phyloP scores from a whole-genome alignment of 2,329 filamentous ascomycete genomes.

The Ascochyta viciae-villosae region DNA sequence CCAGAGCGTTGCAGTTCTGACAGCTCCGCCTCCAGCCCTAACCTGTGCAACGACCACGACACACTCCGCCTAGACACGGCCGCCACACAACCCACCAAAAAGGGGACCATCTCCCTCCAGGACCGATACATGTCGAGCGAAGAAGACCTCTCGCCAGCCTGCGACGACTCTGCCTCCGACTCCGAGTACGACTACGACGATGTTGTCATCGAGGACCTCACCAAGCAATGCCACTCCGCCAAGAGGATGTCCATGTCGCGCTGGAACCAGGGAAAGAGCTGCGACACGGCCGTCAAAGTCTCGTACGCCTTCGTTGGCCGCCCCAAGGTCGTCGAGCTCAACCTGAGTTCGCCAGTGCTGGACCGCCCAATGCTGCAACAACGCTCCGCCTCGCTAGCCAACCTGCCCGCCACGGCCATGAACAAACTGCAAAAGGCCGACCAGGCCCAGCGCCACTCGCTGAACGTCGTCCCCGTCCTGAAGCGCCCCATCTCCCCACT shows the following conservation, averaged over 20 bases:
- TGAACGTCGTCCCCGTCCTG: slow-evolving; percentile 27
- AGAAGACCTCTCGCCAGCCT: slow-evolving; percentile 48
- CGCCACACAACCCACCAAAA: slow-evolving; percentile 26
- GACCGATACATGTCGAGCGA: slow-evolving; percentile 50
- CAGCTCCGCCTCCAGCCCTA: slow-evolving; percentile 46
- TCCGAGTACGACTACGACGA: slow-evolving; percentile 43
- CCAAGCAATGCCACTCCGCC: slow-evolving; percentile 35
- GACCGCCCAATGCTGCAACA: slow-evolving; percentile 30
- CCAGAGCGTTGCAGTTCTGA: slow-evolving; percentile 38
- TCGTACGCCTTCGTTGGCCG: slow-evolving; percentile 48
- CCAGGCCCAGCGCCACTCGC: slow-evolving; percentile 35
- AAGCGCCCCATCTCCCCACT: slow-evolving; percentile 19
- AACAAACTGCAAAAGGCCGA: slow-evolving; percentile 39
- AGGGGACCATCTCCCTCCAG: slow-evolving; percentile 40
- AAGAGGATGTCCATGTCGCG: slow-evolving; percentile 43
- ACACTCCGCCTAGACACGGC: slow-evolving; percentile 44
- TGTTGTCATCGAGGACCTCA: slow-evolving; percentile 39
- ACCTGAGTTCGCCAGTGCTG: slow-evolving; percentile 29
- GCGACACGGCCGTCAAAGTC: slow-evolving; percentile 47
- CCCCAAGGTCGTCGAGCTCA: slow-evolving; percentile 48
- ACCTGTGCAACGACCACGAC: slow-evolving; percentile 44
- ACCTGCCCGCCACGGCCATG: slow-evolving; percentile 38
- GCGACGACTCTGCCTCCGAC: slow-evolving; percentile 37
- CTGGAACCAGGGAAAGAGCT: slow-evolving; percentile 44
- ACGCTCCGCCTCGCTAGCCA: slow-evolving; percentile 45